Percentiles rank a stretch among this genome's conserved stretches.
These are phyloP conservation scores for Hordeum pubiflorum DNA, from an alignment of 202 grass and related monocot species.

Conservation along the genomic window DNA sequence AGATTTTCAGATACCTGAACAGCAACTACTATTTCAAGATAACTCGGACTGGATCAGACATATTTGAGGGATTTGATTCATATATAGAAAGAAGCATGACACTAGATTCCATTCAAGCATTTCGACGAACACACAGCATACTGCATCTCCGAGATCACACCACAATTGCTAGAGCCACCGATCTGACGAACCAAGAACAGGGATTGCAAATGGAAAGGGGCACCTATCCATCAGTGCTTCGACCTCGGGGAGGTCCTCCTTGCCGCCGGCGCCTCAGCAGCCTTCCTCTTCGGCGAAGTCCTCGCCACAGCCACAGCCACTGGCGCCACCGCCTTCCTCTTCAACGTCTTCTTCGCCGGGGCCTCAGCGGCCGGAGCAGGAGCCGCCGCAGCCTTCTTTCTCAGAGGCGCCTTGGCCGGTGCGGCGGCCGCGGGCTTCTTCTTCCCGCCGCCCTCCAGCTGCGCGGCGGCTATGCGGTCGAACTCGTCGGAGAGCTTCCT, in stretches of 20 bases:
- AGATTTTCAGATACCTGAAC: no score
- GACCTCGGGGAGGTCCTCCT: slow-evolving; percentile 32
- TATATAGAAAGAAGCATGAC: not conserved
- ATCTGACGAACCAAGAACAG: not conserved
- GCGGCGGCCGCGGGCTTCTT: not conserved
- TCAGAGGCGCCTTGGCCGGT: slow-evolving; percentile 34
- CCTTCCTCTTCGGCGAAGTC: slow-evolving; percentile 45
- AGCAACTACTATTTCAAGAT: not conserved
- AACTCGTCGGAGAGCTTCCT: slow-evolving; percentile 66
- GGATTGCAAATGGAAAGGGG: not conserved
- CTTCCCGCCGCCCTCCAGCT: slow-evolving; percentile 4
- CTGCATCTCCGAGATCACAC: not conserved
- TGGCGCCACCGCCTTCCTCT: not conserved
- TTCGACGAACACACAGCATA: not conserved
- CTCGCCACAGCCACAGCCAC: not conserved
- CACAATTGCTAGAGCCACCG: not conserved
- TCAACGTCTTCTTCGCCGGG: not conserved
- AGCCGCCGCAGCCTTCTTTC: slow-evolving; percentile 10
- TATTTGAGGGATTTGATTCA: not conserved
- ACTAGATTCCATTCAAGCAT: not conserved
- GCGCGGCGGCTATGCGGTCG: slow-evolving; percentile 45
- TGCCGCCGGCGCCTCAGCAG: not conserved
- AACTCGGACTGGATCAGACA: not conserved
- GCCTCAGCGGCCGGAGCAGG: not conserved
- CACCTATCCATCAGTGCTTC: slow-evolving; percentile 11